Percentiles rank a stretch among this genome's conserved stretches.
Conservation (phyloP, 2,329 filamentous ascomycete genomes). For the Fusarium cyanostomum region DNA sequence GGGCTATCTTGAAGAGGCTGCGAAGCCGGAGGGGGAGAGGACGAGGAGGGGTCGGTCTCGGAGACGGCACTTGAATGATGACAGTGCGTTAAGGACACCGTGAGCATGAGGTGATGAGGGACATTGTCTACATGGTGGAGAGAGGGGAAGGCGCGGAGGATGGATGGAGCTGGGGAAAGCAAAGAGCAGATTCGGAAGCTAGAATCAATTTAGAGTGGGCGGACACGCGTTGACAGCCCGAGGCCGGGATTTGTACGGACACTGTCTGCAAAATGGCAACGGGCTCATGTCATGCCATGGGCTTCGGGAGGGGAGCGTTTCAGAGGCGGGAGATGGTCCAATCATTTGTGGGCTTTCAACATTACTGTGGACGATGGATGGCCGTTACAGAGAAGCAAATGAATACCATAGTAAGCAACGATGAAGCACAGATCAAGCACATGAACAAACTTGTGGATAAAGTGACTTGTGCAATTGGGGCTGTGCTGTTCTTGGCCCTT, state of each 20-base stretch:
- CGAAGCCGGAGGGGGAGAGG: not conserved
- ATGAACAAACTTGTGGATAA: not conserved
- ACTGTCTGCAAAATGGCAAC: not conserved
- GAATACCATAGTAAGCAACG: too few relatives aligned
- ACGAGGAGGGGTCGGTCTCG: slow-evolving; percentile 27
- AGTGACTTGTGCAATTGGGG: not conserved
- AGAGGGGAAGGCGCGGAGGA: not conserved
- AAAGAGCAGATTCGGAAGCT: not conserved
- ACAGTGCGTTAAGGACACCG: slow-evolving; percentile 9
- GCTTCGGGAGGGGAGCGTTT: slow-evolving; percentile 5
- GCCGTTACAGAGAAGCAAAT: not conserved
- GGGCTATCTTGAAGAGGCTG: slow-evolving; percentile 6
- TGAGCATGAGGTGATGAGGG: slow-evolving; percentile 13
- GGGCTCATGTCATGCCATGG: not conserved
- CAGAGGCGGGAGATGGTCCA: slow-evolving; percentile 7
- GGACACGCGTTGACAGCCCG: slow-evolving; percentile 1
- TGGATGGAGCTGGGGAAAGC: slow-evolving; percentile 4
- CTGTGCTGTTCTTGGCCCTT: slow-evolving; percentile 11
- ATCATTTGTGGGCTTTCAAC: not conserved
- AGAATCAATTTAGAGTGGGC: slow-evolving; percentile 1
- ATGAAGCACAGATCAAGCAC: not conserved
- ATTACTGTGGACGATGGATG: not conserved
- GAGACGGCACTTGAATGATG: slow-evolving; percentile 6
- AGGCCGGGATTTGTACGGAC: not conserved
- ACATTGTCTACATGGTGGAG: slow-evolving; percentile 2